Base-by-base conservation (phyloP, 371 early-diverging fungal genomes). In the Lichtheimia corymbifera region DNA sequence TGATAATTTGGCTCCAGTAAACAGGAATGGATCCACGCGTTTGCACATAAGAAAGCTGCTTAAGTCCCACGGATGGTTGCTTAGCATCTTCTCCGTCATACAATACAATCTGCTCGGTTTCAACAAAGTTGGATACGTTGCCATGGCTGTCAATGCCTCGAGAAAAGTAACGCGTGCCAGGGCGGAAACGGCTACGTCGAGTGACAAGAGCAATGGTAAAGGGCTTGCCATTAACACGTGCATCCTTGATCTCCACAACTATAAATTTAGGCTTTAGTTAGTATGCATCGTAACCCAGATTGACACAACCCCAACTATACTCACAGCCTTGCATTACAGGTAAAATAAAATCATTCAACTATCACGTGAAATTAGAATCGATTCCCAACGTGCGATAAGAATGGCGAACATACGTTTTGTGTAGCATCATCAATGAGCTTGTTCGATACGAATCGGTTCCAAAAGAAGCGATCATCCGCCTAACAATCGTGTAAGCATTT, bases 11-110 rank as follows among this genome's bases (percentile, higher is more conserved):
- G 14, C 86, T 74, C 99, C 99, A 99, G 63, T 83, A 93, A 12
- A 99, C 73, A 18, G 99, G 99, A 64, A 99, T 96, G 0, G 98
- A 97, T 4, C 99, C 99, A 53, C 99, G 88, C 3, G 95, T 90
- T 69, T 99, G 99, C 12, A 97, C 88, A 83, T 87, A 95, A 3
- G 95, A 72, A 5, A 86, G 63, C 62, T 83, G 74, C 7, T 67
- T 65, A 24, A 73, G 71, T 58, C 78, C 82, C 9, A 62, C 66
- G 5, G 50, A 42, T 25, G 65, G 60, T 3, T 41, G 25, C 20
- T 43, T 50, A n/a, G 62, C 57, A 3, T 68, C 62, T 5, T 65
- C 52, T 5, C 76, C 72, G 14, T 84, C 83, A 65, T 82, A 79
- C 45, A 85, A 65, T 1, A 97, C 80, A 52, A 97, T 71, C 75